Percentiles rank a stretch among this genome's conserved stretches.
Evolutionary conservation across 192 early-diverging fungal genomes (phyloP).

Genomic region (Umbelopsis sp.): DNA sequence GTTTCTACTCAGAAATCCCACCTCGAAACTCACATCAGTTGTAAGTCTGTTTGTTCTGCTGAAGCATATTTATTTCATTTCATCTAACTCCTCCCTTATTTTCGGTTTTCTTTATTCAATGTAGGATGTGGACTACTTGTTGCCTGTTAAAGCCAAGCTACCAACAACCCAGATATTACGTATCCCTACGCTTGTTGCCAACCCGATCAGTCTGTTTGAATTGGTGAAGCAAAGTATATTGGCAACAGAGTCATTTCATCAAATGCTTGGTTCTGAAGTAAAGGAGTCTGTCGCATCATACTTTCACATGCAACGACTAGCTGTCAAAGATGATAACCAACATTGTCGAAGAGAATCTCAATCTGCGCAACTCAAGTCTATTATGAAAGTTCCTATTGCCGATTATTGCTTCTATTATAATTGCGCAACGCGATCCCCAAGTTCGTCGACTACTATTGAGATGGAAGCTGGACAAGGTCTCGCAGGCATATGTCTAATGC

Average conservation of each 20-base stretch:
- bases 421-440: conserved; percentile 31
- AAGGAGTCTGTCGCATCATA: neutral
- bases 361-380: neutral
- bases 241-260: neutral
- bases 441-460: conserved; percentile 41
- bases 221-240: conserved; percentile 62
- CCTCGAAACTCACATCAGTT: conserved; percentile 63
- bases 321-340: neutral
- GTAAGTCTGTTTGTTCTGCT: conserved; percentile 31
- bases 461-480: conserved; percentile 50
- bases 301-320: neutral
- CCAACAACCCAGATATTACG: conserved; percentile 47
- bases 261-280: neutral
- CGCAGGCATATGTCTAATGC: conserved; percentile 54
- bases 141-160: conserved; percentile 52
- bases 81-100: neutral
- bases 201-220: conserved; percentile 64
- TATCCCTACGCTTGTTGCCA: conserved; percentile 56
- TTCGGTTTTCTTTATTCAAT: neutral
- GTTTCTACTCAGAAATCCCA: conserved; percentile 68
- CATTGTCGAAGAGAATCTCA: neutral
- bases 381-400: conserved; percentile 24
- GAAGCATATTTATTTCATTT: neutral
- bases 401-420: conserved; percentile 59
- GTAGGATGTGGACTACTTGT: conserved; percentile 80